Percentiles rank a stretch among this genome's conserved stretches.
These are phyloP conservation scores for Teratosphaeria zuluensis DNA, from an alignment of 2,329 filamentous ascomycete genomes.

Conservation along the genomic window DNA sequence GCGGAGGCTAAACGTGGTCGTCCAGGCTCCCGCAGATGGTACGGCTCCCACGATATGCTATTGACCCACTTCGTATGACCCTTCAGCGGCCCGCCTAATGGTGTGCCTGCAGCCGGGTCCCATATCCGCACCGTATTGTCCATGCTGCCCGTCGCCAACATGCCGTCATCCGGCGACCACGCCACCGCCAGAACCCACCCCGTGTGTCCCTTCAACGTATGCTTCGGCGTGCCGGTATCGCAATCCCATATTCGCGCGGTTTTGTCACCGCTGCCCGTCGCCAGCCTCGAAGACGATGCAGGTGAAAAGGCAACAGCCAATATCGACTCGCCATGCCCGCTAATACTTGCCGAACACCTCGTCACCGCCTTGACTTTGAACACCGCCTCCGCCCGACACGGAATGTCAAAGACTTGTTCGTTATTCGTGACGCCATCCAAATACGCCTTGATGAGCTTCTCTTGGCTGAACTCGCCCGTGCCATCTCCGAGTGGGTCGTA, in stretches of 20 bases:
- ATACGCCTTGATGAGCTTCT: slow-evolving; percentile 32
- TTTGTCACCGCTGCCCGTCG: slow-evolving; percentile 82
- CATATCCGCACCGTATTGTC: slow-evolving; percentile 86
- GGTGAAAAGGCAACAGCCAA: slow-evolving; percentile 80
- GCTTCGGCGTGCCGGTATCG: slow-evolving; percentile 79
- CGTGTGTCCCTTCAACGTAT: slow-evolving; percentile 77
- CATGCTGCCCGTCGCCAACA: slow-evolving; percentile 83
- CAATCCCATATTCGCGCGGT: slow-evolving; percentile 92
- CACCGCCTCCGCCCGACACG: slow-evolving; percentile 74
- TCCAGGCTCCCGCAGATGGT: slow-evolving; percentile 67
- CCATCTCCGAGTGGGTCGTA: slow-evolving; percentile 39
- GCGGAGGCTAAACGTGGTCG: slow-evolving; percentile 73
- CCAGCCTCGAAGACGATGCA: slow-evolving; percentile 62
- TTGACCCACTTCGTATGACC: slow-evolving; percentile 88
- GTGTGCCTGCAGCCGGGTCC: slow-evolving; percentile 72
- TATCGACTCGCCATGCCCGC: slow-evolving; percentile 86
- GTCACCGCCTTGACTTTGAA: slow-evolving; percentile 90
- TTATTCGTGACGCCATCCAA: slow-evolving; percentile 40
- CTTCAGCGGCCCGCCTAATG: slow-evolving; percentile 61
- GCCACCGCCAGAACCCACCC: slow-evolving; percentile 83
- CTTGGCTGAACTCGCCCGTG: slow-evolving; percentile 31
- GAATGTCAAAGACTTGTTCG: slow-evolving; percentile 53
- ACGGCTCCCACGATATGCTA: slow-evolving; percentile 85
- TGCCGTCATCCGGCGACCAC: slow-evolving; percentile 74
- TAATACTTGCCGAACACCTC: slow-evolving; percentile 77